phyloP scores from a whole-genome alignment of 2,329 filamentous ascomycete species.

The Sclerotinia nivalis region DNA sequence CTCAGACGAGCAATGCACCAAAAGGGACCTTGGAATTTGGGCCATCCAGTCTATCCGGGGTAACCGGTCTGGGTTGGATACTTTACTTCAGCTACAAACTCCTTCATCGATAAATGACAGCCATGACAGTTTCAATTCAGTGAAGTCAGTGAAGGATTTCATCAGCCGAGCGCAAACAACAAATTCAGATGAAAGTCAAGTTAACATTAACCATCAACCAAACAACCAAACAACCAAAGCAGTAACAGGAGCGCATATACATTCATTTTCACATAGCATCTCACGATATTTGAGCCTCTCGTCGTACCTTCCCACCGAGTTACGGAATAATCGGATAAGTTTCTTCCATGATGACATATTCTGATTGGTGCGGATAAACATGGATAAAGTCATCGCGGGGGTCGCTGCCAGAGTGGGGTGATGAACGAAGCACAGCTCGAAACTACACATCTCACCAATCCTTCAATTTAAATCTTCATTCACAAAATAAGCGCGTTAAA shows the following conservation, averaged over 20 bases:
- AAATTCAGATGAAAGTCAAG: background rate
- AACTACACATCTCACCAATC: background rate
- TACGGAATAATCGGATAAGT: background rate
- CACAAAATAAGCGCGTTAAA: background rate
- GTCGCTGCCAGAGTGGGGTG: conserved; percentile 25
- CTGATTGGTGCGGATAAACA: conserved; percentile 37
- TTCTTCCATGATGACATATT: background rate
- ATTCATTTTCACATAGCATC: background rate
- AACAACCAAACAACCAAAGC: no score
- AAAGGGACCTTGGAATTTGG: background rate
- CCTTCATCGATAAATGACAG: conserved; percentile 5
- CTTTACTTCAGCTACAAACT: conserved; percentile 18
- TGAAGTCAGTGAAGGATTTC: background rate
- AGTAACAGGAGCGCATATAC: background rate
- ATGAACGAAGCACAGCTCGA: conserved; percentile 18
- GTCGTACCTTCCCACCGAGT: background rate
- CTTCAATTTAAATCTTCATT: background rate
- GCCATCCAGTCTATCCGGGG: background rate
- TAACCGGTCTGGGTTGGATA: conserved; percentile 15
- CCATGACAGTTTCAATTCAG: background rate
- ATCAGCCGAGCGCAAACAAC: background rate
- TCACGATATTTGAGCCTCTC: background rate
- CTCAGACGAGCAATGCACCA: conserved; percentile 12
- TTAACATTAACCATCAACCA: background rate
- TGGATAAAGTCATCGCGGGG: conserved; percentile 28